Conservation (phyloP, 495 filamentous ascomycete genomes). For the Neurospora terricola region DNA sequence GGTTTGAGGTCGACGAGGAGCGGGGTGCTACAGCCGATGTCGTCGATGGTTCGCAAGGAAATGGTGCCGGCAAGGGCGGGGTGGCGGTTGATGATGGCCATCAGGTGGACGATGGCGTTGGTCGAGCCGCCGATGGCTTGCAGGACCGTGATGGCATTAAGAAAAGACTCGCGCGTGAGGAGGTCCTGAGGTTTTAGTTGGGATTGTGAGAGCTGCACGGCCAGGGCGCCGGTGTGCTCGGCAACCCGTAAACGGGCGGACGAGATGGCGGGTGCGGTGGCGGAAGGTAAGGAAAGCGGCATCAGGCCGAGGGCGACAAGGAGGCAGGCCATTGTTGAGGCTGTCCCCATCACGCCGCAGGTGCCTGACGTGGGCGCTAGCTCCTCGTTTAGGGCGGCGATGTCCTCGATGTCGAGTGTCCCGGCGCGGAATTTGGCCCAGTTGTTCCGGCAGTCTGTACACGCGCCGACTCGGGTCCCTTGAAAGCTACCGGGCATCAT, state of each 20-base stretch:
- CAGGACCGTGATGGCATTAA: slow-evolving; percentile 58
- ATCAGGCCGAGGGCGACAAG: slow-evolving; percentile 55
- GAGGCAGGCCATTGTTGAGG: slow-evolving; percentile 60
- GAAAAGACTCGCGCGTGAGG: slow-evolving; percentile 50
- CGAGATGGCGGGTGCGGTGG: slow-evolving; percentile 55
- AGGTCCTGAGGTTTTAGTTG: slow-evolving; percentile 40
- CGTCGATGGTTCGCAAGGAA: slow-evolving; percentile 47
- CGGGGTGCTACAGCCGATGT: slow-evolving; percentile 48
- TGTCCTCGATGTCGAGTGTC: slow-evolving; percentile 55
- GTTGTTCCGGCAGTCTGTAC: slow-evolving; percentile 58
- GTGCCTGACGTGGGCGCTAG: slow-evolving; percentile 56
- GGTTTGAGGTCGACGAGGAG: slow-evolving; percentile 59
- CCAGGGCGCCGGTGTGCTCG: slow-evolving; percentile 50
- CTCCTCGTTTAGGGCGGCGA: slow-evolving; percentile 55
- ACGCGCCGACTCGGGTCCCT: slow-evolving; percentile 50
- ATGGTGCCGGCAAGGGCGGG: slow-evolving; percentile 44
- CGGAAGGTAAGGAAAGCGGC: slow-evolving; percentile 38
- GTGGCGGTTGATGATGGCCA: slow-evolving; percentile 55
- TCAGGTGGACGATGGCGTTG: slow-evolving; percentile 56
- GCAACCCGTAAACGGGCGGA: slow-evolving; percentile 53
- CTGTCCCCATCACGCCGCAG: slow-evolving; percentile 63
- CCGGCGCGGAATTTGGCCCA: slow-evolving; percentile 56
- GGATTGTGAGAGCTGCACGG: slow-evolving; percentile 27
- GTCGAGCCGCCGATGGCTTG: slow-evolving; percentile 63
- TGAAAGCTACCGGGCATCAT: slow-evolving; percentile 58